These are phyloP conservation scores for Phytomonas sp. DNA, from an alignment of 208 protist species.

Conservation along the genomic window DNA sequence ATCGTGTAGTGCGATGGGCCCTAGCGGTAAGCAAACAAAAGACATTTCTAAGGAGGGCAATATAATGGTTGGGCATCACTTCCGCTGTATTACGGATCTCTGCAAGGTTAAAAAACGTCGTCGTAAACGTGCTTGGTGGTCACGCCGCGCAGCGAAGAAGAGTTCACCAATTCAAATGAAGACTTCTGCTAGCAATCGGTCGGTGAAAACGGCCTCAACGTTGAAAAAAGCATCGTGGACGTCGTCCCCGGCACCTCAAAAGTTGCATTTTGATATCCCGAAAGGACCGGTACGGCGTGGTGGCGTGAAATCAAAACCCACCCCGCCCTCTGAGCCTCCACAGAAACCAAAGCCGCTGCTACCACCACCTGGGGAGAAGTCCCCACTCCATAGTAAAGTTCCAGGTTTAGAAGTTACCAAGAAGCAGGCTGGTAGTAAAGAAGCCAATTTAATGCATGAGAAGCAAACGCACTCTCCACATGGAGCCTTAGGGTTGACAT, in stretches of 20 bases:
- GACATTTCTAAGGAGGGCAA: neutral
- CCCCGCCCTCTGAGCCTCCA: neutral
- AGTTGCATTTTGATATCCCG: neutral
- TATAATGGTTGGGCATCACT: neutral
- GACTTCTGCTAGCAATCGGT: too few species aligned
- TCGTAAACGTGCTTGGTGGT: slow-evolving; percentile 7
- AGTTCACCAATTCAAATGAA: neutral
- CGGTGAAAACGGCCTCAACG: too few species aligned
- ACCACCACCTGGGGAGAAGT: neutral
- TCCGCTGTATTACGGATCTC: neutral
- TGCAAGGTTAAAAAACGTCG: slow-evolving; percentile 6
- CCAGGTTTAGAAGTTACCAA: neutral
- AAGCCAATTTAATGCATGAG: neutral
- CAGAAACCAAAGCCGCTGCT: neutral
- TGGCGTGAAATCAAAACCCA: neutral
- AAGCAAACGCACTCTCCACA: neutral
- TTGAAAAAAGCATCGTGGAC: neutral
- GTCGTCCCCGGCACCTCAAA: neutral
- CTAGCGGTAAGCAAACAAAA: too few species aligned
- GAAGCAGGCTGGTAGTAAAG: neutral
- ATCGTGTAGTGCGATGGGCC: neutral
- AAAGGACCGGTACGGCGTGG: neutral
- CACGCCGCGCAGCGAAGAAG: neutral
- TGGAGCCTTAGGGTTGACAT: neutral
- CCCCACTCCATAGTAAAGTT: neutral